Percentiles rank a stretch among this genome's conserved stretches.
These are phyloP conservation scores for Globisporangium paroecandrum DNA, from an alignment of 352 stramenopile species.

Conservation along the genomic window DNA sequence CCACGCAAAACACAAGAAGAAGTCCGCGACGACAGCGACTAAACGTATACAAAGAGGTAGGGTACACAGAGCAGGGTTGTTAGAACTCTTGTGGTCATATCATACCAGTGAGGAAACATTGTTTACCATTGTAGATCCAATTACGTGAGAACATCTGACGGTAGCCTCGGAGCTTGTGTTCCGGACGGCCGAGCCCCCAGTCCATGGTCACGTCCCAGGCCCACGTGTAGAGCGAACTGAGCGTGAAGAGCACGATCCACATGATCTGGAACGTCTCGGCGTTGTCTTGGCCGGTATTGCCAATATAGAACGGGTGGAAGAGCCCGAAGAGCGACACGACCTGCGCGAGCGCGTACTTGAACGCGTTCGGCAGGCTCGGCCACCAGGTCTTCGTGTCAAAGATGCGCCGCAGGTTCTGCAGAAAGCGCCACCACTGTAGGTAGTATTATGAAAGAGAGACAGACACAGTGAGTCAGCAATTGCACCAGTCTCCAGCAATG, in stretches of 20 bases:
- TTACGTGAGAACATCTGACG: constrained; percentile 83
- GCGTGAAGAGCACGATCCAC: constrained; percentile 78
- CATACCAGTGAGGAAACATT: not conserved
- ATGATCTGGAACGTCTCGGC: constrained; percentile 48
- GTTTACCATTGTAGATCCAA: constrained; percentile 69
- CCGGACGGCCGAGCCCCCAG: constrained; percentile 76
- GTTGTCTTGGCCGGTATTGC: constrained; percentile 19
- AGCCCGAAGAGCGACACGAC: constrained; percentile 83
- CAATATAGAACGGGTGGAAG: constrained; percentile 78
- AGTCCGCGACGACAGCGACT: constrained; percentile 68
- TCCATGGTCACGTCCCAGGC: constrained; percentile 87
- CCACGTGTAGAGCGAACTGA: constrained; percentile 81
- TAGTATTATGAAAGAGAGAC: not conserved
- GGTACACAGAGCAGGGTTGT: not conserved
- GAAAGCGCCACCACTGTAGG: constrained; percentile 92
- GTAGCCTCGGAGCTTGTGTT: constrained; percentile 74
- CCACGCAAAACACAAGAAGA: constrained; percentile 83
- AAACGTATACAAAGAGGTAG: not conserved
- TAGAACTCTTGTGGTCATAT: not conserved
- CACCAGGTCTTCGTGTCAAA: constrained; percentile 94
- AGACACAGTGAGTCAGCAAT: not conserved
- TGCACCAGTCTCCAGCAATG: not conserved
- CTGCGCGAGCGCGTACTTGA: constrained; percentile 92
- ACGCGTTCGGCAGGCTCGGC: constrained; percentile 94
- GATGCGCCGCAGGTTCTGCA: constrained; percentile 95